Evolutionary conservation across 2,329 filamentous ascomycete genomes (phyloP), one percentile per base, ranked within the genome.

Genomic region (Nannizzia gypsea): DNA sequence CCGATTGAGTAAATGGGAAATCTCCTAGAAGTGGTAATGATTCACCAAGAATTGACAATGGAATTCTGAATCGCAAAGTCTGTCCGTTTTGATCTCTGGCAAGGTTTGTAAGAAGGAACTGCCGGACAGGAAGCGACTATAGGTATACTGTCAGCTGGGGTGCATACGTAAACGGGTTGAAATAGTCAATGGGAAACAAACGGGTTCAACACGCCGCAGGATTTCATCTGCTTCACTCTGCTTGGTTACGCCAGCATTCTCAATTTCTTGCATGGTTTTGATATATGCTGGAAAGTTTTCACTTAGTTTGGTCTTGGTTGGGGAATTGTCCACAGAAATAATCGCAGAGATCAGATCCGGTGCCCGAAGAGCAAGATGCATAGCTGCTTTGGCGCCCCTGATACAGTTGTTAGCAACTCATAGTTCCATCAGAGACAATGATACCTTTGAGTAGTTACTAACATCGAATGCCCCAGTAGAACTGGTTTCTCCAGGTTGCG

Each of bases 81-180:
- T 81, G 77, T 57, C 79, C 75, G 2, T 79, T 74, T 17, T 72
- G 68, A 2, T 73, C 67, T 3, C 85, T 82, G 65, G 87, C 74
- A 42, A 97, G 78, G 70, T 97, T 99, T 9, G 88, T 89, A 0
- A 99, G 82, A 15, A 99, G 81, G 72, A 97, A 99, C 69, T 96
- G 91, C 1, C 93, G 86, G 65, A 99, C 86, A 0, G 85, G 77
- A 3, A 95, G 73, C 13, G 86, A 83, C 78, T 84, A 58, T 42
- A 61, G 22, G 6, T 24, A 34, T 59, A 52, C 24, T 24, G 36
- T 48, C 34, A 54, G 50, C n/a, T 13, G 17, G 26, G 28, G n/a
- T 17, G 9, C 20, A 26, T 17, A 6, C 3, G 6, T 34, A 28
- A 8, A 28, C 6, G 6, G 15, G 15, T 40, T 3, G 20, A n/a